Conservation (phyloP, 768 basidiomycete genomes). For the Calvatia gigantea region DNA sequence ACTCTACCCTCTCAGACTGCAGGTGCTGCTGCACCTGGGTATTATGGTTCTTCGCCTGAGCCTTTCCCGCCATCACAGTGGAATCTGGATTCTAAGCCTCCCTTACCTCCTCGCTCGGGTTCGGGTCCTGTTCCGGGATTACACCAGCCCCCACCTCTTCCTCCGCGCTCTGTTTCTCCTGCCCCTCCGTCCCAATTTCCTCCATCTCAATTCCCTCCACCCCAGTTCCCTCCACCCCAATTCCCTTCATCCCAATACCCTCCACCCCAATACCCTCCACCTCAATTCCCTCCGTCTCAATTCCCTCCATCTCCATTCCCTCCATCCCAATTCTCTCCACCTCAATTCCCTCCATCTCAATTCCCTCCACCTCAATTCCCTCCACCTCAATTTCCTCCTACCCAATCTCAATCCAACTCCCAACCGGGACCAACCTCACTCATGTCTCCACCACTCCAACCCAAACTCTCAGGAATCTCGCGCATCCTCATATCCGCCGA, state of each 20-base stretch:
- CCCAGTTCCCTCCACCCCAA: slow-evolving; percentile 4
- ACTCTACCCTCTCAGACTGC: slow-evolving; percentile 16
- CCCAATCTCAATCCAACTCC: too few species aligned
- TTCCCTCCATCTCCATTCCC: slow-evolving; percentile 10
- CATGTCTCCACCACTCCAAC: slow-evolving; percentile 28
- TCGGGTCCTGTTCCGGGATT: neutral
- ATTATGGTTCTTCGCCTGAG: neutral
- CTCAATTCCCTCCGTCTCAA: slow-evolving; percentile 19
- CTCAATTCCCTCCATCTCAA: too few species aligned
- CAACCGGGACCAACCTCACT: slow-evolving; percentile 32
- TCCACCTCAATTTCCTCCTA: slow-evolving; percentile 16
- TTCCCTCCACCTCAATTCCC: too few species aligned
- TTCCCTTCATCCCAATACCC: slow-evolving; percentile 17
- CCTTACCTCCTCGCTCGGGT: slow-evolving; percentile 5
- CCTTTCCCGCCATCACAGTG: neutral
- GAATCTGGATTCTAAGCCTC: slow-evolving; percentile 5
- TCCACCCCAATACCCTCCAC: slow-evolving; percentile 12
- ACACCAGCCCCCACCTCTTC: slow-evolving; percentile 3
- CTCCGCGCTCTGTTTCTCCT: neutral
- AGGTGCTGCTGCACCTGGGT: slow-evolving; percentile 16
- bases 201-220: slow-evolving; percentile 4
- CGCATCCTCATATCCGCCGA: slow-evolving; percentile 61
- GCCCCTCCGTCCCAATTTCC: slow-evolving; percentile 6
- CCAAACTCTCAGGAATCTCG: slow-evolving; percentile 39
- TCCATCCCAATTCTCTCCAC: slow-evolving; percentile 5